Evolutionary conservation across 1,284 basidiomycete genomes (phyloP), one percentile per base, ranked within the genome.

Genomic region (Chondrostereum purpureum): DNA sequence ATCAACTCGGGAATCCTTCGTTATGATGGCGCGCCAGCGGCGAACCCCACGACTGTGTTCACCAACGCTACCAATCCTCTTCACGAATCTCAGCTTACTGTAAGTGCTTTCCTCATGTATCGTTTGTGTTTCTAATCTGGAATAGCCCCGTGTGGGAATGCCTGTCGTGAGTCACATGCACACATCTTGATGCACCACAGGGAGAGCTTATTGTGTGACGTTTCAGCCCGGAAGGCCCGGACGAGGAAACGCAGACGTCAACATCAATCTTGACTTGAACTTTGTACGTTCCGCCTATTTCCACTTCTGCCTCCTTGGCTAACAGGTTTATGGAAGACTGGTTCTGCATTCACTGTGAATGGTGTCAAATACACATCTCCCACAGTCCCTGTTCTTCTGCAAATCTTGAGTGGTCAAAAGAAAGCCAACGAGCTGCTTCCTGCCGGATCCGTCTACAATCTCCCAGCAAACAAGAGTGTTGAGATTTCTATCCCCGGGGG

Each of bases 351-450:
- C 41, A 43, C 47, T 12, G 35, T 51, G 19, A 47, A 49, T 20
- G 44, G 39, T 16, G 19, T 13, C 3, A 37, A 22, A 18, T 54
- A 44, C 19, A 36, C 35, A 10, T 22, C 48, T 12, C 53, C 53
- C 1, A 45, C 44, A 13, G 46, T 50, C 20, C 52, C 52, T 14
- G 52, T 75, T 1, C 62, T 78, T 23, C 63, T 79, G 22, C 76
- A 78, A 47, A 70, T 79, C 38, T 54, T 78, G 24, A 75, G 70
- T 43, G 75, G 76, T 4, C 61, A 68, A 5, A 56, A 57, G 38
- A 60, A 64, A 31, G 65, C 72, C 13, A 55, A 62, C 11, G 61
- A 69, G n/a, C 59, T 78, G 18, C 62, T 77, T 18, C 74, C 75
- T 1, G 43, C 47, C 2, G 73, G 68, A 6, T 67, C 62, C 18